Evolutionary conservation across 192 early-diverging fungal genomes (phyloP), one percentile per base, ranked within the genome.

Genomic region (Coemansia sp.): DNA sequence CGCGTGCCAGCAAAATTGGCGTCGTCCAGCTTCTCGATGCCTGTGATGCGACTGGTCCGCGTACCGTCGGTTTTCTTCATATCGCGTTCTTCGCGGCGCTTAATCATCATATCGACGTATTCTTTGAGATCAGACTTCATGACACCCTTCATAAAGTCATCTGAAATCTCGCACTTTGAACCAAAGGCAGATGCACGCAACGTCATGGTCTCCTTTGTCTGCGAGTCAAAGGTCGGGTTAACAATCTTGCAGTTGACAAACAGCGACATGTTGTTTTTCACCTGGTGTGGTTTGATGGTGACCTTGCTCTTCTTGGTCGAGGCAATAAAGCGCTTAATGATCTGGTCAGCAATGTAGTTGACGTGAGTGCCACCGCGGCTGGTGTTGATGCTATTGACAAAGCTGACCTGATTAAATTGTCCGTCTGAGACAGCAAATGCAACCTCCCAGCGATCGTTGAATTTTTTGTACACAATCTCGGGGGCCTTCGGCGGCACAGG

Each of bases 351-450:
- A 27, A 96, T 86, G 74, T 95, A 88, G 51, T 87, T 88, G 24
- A 93, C 92, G 54, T 96, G 94, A 3, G 91, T 93, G 31, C 97
- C 97, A 55, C 95, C 97, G 59, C 96, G 95, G 6, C 87, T 84
- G 6, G 97, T 97, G 75, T 89, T 95, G 74, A 99, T 98, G 70
- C 90, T 89, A 80, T 99, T 99, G 67, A 97, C 97, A 76, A 99
- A 99, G 70, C 91, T 93, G 64, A 91, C 85, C 72, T 99, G 97
- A 59, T 92, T 89, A 75, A 98, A 98, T 76, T 96, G 93, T 19
- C 95, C 97, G 62, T 97, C 95, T 25, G 90, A 92, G n/a, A 92
- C 78, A 3, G 92, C 88, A 68, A 96, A 94, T 14, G 88, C 91
- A 64, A 99, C 85, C 80, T 99, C 94, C 97, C 95, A 99, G 21